These are phyloP conservation scores for Fusarium chuoi DNA, from an alignment of 2,329 filamentous ascomycete genomes.

Conservation along the genomic window DNA sequence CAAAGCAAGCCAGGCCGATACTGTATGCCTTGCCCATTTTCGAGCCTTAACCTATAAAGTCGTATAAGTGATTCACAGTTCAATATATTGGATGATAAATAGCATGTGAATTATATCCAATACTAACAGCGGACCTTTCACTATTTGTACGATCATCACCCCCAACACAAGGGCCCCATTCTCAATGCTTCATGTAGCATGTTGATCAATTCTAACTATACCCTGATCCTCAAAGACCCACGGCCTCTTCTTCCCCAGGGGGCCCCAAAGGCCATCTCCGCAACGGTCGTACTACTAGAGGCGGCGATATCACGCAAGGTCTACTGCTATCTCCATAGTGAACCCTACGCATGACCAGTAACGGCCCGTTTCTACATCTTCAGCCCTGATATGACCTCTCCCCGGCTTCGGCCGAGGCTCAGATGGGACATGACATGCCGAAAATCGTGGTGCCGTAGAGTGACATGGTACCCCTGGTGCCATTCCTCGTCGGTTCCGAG, in stretches of 20 bases:
- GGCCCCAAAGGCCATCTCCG: conserved; percentile 25
- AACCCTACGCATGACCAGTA: conserved; percentile 9
- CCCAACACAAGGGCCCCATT: conserved; percentile 3
- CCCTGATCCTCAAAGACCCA: conserved; percentile 12
- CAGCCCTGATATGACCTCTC: not conserved
- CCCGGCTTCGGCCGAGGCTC: conserved; percentile 1
- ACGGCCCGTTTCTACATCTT: conserved; percentile 13
- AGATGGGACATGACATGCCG: not conserved
- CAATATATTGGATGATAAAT: not conserved
- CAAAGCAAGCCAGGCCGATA: conserved; percentile 52
- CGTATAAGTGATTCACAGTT: not conserved
- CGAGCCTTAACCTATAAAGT: not conserved
- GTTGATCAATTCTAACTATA: not conserved
- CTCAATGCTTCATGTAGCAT: conserved; percentile 3
- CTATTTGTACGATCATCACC: conserved; percentile 32
- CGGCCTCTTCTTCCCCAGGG: conserved; percentile 13
- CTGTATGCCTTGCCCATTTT: conserved; percentile 54
- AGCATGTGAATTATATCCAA: not conserved
- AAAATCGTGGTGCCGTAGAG: not conserved
- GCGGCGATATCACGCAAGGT: conserved; percentile 27
- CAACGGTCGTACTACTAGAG: conserved; percentile 21
- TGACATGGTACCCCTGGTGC: not conserved
- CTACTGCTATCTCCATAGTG: not conserved
- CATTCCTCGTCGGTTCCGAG: conserved; percentile 14
- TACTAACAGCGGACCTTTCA: not conserved